Evolutionary conservation across 2,329 filamentous ascomycete species (phyloP).

Genomic region (Aspergillus niger): DNA sequence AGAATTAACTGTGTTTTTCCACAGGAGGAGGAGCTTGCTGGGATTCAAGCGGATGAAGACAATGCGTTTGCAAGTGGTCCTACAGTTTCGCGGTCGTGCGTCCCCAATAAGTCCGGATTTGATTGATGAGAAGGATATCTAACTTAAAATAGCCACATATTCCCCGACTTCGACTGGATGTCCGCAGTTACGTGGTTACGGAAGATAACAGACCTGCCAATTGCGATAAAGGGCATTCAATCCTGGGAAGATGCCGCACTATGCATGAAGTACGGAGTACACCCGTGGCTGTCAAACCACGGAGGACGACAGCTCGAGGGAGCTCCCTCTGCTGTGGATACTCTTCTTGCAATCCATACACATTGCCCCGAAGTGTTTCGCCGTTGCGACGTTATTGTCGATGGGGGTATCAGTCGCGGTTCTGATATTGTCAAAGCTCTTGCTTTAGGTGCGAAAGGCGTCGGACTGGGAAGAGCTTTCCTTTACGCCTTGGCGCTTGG

Average conservation of each 20-base stretch:
- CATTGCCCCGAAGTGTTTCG: constrained; percentile 6
- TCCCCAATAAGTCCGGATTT: background rate
- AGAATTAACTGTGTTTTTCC: too few relatives aligned
- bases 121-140: too few relatives aligned
- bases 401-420: constrained; percentile 8
- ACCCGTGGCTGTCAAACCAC: constrained; percentile 14
- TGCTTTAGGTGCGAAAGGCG: constrained; percentile 6
- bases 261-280: constrained; percentile 6
- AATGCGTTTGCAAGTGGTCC: constrained; percentile 1
- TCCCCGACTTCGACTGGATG: background rate
- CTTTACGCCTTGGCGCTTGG: constrained; percentile 2
- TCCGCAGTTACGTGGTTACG: constrained; percentile 6
- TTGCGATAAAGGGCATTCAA: constrained; percentile 13
- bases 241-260: constrained; percentile 10
- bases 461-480: constrained; percentile 9
- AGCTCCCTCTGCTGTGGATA: constrained; percentile 7
- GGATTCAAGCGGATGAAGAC: background rate
- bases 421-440: constrained; percentile 11
- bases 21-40: background rate
- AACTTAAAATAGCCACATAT: background rate
- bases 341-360: background rate
- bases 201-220: constrained; percentile 5
- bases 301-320: constrained; percentile 11
- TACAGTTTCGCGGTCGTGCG: constrained; percentile 2
- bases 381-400: constrained; percentile 7